Base-by-base conservation (phyloP, 192 early-diverging fungal genomes). In the Entophlyctis helioformis region DNA sequence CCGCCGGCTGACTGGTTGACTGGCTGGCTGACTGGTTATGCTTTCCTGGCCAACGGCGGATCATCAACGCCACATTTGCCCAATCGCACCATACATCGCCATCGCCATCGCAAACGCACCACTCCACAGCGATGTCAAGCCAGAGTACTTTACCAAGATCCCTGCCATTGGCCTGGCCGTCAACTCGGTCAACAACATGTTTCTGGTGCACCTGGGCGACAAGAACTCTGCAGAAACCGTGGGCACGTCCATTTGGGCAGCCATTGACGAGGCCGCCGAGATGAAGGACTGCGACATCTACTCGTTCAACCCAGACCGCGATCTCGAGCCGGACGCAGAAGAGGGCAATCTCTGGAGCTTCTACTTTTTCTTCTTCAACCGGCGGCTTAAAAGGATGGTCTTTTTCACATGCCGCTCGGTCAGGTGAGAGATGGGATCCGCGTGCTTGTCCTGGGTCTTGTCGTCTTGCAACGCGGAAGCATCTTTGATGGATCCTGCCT, bases 301-400 rank as follows among this genome's bases (percentile, higher is more conserved):
- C 64, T 80, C 76, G 26, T 98, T 89, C 63, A 80, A 76, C 38
- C 91, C 95, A 12, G 82, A 87, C 34, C 78, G 64, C 10, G 91
- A 91, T 26, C 69, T 76, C 33, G 88, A 98, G 60, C 95, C 91
- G 8, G 90, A 91, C 63, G 75, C 71, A 37, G 92, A 94, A 41
- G 88, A 96, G 44, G 85, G 81, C 13, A 83, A 78, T 18, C 66
- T 91, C 75, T 92, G 88, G 91, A 87, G 87, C 24, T 87, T 94
- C 62, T 90, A 98, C 75, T 91, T 90, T 74, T 96, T 98, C 56
- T 96, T 98, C 67, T 84, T 85, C 50, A 96, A 98, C 62, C 77
- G 81, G 46, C 81, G 82, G 51, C 59, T 90, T 54, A 94, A 90
- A 60, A 70, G 91, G 37, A 84, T 98, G 29, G 72, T 98, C 11